Base-by-base conservation (phyloP, 2,329 filamentous ascomycete genomes). In the Penicillium brevicompactum region DNA sequence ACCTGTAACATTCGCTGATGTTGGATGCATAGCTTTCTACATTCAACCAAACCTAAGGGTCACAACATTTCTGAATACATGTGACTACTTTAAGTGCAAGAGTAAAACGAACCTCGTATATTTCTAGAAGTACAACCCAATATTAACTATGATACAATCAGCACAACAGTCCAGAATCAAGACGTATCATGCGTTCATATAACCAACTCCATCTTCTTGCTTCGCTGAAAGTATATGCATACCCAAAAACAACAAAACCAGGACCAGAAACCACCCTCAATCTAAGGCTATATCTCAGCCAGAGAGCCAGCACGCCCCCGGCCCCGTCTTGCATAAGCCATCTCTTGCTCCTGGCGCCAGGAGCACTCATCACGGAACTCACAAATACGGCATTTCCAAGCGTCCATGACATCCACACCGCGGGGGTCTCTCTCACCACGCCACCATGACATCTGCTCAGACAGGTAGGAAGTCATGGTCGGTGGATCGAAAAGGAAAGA, bases 301-400 rank as follows among this genome's bases (percentile, higher is more conserved):
- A 41, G 31, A 13, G 50, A 50, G 27, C 52, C 49, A n/a, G 52
- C 52, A 59, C 53, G 62, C 46, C 66, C 61, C 42, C 63, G 62
- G 55, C 68, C 72, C 55, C 70, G 71, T 58, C 63, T 69, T 51
- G 71, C 73, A 60, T 67, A 66, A 57, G 89, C 85, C 57, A 85
- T 81, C 51, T 92, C 85, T 73, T 89, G 87, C 10, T 80, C 80
- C 63, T 82, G 80, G 37, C 92, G 80, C 93, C 93, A 97, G 11
- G 83, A 81, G 70, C 93, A 97, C 2, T 78, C 80, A 2, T 90
- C 87, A 0, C 82, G 84, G 71, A 97, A 97, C 62, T 96, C 91
- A 68, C 93, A 97, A 22, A 82, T 85, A 18, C 85, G 78, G 70
- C 93, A 97, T 72, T 97, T 97, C 76, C 88, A 96, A 0, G 91